Conservation (phyloP, 2,329 filamentous ascomycete genomes). For the Fusarium nygamai region DNA sequence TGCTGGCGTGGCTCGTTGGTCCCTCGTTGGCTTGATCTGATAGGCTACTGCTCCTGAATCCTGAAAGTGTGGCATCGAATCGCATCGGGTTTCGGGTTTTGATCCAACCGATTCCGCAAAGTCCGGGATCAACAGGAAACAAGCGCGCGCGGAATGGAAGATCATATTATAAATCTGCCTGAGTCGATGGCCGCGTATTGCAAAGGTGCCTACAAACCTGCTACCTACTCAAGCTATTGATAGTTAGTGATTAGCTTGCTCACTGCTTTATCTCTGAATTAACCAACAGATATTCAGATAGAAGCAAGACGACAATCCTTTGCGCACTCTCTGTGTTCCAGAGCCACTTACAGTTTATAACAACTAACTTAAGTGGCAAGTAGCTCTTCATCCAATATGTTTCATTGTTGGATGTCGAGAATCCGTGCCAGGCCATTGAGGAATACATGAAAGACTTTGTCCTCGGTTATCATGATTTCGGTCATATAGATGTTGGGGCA, state of each 20-base stretch:
- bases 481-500: neutral
- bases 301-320: neutral
- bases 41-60: neutral
- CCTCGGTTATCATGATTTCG: neutral
- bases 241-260: slow-evolving; percentile 4
- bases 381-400: neutral
- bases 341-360: neutral
- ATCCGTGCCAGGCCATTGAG: neutral
- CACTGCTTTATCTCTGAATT: neutral
- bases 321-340: neutral
- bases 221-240: neutral
- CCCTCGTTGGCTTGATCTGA: slow-evolving; percentile 3
- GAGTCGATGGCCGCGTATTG: neutral
- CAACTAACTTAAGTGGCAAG: neutral
- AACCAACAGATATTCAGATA: neutral
- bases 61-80: slow-evolving; percentile 3
- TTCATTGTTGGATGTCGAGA: neutral
- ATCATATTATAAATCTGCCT: slow-evolving; percentile 9
- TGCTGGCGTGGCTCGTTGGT: slow-evolving; percentile 22
- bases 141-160: slow-evolving; percentile 12
- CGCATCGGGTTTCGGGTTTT: slow-evolving; percentile 17
- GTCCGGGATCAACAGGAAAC: slow-evolving; percentile 12
- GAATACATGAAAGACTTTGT: neutral
- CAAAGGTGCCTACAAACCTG: neutral
- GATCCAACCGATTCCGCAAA: slow-evolving; percentile 21